Conservation (phyloP, 768 basidiomycete genomes). For the Boletus subparvulus region DNA sequence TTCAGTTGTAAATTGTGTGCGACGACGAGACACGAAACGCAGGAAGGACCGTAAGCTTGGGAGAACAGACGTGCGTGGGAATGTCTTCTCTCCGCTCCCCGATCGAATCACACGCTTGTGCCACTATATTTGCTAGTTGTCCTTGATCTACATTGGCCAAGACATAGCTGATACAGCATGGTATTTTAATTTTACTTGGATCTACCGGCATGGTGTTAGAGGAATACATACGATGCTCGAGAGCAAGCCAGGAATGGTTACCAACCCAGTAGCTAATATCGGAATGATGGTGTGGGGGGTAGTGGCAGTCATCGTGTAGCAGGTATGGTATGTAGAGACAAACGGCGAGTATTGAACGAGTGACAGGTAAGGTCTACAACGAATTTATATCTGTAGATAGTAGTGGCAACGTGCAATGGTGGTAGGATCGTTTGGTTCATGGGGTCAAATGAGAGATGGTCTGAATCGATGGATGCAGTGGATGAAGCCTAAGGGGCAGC, state of each 20-base stretch:
- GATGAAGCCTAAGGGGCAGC: background rate
- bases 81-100: background rate
- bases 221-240: conserved; percentile 8
- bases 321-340: conserved; percentile 21
- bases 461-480: conserved; percentile 3
- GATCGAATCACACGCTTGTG: conserved; percentile 11
- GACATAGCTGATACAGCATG: too few species aligned
- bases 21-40: background rate
- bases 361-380: conserved; percentile 11
- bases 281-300: background rate
- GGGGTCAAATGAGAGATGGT: background rate
- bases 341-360: conserved; percentile 6
- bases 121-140: too few species aligned
- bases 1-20: conserved; percentile 5
- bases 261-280: background rate
- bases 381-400: conserved; percentile 15
- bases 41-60: background rate
- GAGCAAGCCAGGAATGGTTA: conserved; percentile 13
- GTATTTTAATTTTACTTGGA: background rate
- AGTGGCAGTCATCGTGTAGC: conserved; percentile 12
- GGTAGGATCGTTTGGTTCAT: background rate
- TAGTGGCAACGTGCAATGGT: conserved; percentile 7
- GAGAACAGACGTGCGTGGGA: conserved; percentile 21
- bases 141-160: too few species aligned
- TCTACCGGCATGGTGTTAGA: conserved; percentile 1